Evolutionary conservation across 2,329 filamentous ascomycete species (phyloP), one percentile per base, ranked within the genome.

Genomic region (Xylariomycetidae sp.): DNA sequence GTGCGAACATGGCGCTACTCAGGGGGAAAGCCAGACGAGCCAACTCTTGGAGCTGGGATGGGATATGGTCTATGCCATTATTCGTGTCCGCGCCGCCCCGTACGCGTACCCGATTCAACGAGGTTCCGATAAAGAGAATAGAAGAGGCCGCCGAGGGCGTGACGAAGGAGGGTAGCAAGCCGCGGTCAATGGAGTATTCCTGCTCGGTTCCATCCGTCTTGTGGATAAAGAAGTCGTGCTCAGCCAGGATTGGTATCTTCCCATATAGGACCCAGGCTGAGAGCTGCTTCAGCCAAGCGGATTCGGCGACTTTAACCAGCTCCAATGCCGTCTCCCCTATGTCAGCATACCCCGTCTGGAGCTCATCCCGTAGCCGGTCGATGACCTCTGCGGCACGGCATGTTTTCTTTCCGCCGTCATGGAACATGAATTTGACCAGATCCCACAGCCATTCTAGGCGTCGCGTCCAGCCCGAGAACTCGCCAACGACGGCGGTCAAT

Each of bases 261-360:
- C 92, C 92, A 56, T 95, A 93, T 10, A 96, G 62, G 7, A 96
- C 72, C 90, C 90, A 98, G 17, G 85, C 84, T 4, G 87, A 85
- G 9, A 93, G 71, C 53, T 95, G 88, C 57, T 87, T 85, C 52
- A 96, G 65, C 92, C 92, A 98, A 7, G 89, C 84, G 19, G 76
- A 83, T 62, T 98, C 90, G 0, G 88, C 89, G 15, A 86, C 72
- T 10, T 68, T 74, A n/a, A 86, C 73, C 22, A 96, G 64, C 38
- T 81, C 76, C 42, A 78, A 63, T 0, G 87, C 82, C 24, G 85
- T 80, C 37, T 79, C 75, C 53, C 90, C 86, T 35, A 98, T 78
- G 51, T 95, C 88, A 6, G 76, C 68, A 58, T 93, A 96, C 10
- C 92, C 92, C 6, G 90, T 96, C 56, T 87, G 83, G 34, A 87